phyloP scores from a whole-genome alignment of 768 basidiomycete genomes.

The Artomyces pyxidatus region DNA sequence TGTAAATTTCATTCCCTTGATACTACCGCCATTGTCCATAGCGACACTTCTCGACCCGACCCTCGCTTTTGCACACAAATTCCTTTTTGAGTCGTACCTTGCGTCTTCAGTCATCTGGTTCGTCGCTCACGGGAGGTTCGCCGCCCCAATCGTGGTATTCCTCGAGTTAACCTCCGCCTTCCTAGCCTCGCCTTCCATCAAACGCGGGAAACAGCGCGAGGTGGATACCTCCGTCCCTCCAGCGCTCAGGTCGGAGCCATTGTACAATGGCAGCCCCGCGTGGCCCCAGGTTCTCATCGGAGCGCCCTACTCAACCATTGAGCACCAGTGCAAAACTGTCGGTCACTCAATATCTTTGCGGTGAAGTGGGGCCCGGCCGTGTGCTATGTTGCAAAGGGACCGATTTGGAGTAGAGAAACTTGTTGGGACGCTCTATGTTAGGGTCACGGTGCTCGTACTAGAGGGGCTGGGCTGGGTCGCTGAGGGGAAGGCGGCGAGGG shows the following conservation, averaged over 20 bases:
- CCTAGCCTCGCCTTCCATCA: constrained; percentile 15
- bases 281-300: constrained; percentile 53
- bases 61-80: constrained; percentile 33
- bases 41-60: constrained; percentile 7
- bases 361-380: constrained; percentile 34
- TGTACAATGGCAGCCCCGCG: constrained; percentile 18
- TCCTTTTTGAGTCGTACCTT: constrained; percentile 52
- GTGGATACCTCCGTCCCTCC: too few relatives aligned
- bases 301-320: constrained; percentile 45
- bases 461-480: constrained; percentile 19
- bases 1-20: constrained; percentile 47
- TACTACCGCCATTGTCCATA: constrained; percentile 26
- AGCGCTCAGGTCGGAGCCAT: neutral
- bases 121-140: constrained; percentile 47
- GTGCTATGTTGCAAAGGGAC: constrained; percentile 19
- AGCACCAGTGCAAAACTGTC: constrained; percentile 44
- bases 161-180: constrained; percentile 24
- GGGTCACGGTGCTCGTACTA: constrained; percentile 45
- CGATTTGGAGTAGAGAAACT: constrained; percentile 43
- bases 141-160: constrained; percentile 43
- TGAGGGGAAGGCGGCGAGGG: constrained; percentile 4
- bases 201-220: neutral
- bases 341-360: constrained; percentile 41
- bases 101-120: constrained; percentile 43
- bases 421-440: constrained; percentile 59